Conservation (phyloP, 192 early-diverging fungal genomes). For the Paraglomus brasilianum region DNA sequence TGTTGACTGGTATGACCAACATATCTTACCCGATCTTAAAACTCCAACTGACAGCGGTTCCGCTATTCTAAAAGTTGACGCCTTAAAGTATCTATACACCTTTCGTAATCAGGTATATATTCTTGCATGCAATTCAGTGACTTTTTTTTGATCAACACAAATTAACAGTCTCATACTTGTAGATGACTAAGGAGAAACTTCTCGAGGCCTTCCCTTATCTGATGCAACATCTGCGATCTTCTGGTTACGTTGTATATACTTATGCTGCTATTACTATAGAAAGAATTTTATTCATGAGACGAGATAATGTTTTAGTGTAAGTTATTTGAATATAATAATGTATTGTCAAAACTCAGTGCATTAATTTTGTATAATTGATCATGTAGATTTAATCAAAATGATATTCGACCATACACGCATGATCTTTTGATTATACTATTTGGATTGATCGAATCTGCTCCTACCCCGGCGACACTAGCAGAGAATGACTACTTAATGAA, state of each 20-base stretch:
- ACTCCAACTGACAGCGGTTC: constrained; percentile 60
- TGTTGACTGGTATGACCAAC: constrained; percentile 74
- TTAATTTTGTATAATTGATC: background rate
- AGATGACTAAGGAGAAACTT: constrained; percentile 79
- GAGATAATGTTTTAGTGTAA: constrained; percentile 52
- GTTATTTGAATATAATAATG: constrained; percentile 15
- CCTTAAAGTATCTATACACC: constrained; percentile 89
- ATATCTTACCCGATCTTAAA: constrained; percentile 85
- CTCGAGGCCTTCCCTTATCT: constrained; percentile 74
- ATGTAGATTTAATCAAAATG: constrained; percentile 61
- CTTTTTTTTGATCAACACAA: constrained; percentile 4
- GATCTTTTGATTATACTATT: constrained; percentile 73
- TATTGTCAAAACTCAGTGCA: background rate
- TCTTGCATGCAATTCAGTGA: background rate
- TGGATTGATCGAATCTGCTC: constrained; percentile 68
- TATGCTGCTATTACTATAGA: constrained; percentile 93
- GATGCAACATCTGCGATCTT: constrained; percentile 75
- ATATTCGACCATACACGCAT: constrained; percentile 70
- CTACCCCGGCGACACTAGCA: constrained; percentile 87
- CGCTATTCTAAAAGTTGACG: constrained; percentile 88
- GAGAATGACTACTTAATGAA: constrained; percentile 98
- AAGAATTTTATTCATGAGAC: constrained; percentile 77
- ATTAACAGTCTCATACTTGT: background rate
- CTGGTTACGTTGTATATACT: constrained; percentile 82
- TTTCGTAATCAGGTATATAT: constrained; percentile 83